phyloP scores from a whole-genome alignment of 495 filamentous ascomycete species.

The Chaetomium fimeti region DNA sequence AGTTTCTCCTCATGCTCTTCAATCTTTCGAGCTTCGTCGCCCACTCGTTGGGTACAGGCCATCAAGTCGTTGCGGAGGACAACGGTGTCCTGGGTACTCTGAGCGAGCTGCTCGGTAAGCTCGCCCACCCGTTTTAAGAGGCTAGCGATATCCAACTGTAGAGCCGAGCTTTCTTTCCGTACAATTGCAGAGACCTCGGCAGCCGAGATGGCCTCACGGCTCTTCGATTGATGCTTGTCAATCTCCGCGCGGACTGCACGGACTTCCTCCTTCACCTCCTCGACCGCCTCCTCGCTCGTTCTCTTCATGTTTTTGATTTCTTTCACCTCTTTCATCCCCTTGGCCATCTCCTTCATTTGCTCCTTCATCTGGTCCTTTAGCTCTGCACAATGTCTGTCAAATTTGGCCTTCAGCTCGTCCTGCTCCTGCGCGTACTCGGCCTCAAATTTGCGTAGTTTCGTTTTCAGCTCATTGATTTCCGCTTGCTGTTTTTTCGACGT shows the following conservation, averaged over 20 bases:
- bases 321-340: constrained; percentile 5
- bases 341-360: constrained; percentile 4
- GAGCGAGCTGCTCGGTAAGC: constrained; percentile 1
- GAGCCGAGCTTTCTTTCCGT: background rate
- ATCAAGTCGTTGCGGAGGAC: background rate
- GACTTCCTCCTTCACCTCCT: constrained; percentile 2
- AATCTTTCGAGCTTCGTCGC: constrained; percentile 9
- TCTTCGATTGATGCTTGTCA: constrained; percentile 6
- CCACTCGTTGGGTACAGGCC: constrained; percentile 3
- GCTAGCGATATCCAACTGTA: background rate
- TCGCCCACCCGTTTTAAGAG: constrained; percentile 9
- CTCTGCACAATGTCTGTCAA: background rate
- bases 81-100: background rate
- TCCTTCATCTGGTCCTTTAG: constrained; percentile 4
- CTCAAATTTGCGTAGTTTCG: constrained; percentile 3
- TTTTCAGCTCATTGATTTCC: constrained; percentile 8
- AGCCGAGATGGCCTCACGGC: background rate
- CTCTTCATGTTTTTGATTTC: background rate
- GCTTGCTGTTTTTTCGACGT: background rate
- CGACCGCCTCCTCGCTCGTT: constrained; percentile 11
- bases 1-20: constrained; percentile 21
- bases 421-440: background rate
- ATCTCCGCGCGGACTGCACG: constrained; percentile 8
- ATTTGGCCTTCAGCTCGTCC: background rate
- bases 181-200: background rate